phyloP scores from a whole-genome alignment of 345 rosid species.

The Streptanthus diversifolius region DNA sequence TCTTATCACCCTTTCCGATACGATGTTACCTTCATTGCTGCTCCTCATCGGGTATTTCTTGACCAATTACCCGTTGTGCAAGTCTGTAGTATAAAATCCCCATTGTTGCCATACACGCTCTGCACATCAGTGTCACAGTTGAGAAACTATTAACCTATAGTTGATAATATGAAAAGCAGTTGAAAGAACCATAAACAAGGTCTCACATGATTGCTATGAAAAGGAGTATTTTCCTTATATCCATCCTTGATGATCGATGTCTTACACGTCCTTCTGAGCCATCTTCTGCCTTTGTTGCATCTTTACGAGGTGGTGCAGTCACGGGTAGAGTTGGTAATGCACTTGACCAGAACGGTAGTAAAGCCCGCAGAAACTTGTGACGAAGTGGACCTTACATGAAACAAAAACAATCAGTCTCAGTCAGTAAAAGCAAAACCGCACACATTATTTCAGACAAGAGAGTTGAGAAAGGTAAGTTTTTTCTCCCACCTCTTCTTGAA shows the following conservation, averaged over 20 bases:
- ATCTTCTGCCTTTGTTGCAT: slow-evolving; percentile 60
- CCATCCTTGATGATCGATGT: slow-evolving; percentile 76
- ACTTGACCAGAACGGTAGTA: slow-evolving; percentile 98
- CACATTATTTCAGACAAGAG: slow-evolving; percentile 1
- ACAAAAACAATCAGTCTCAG: not conserved
- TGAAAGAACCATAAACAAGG: slow-evolving; percentile 1
- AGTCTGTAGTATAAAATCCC: slow-evolving; percentile 92
- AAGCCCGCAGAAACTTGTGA: slow-evolving; percentile 83
- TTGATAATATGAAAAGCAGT: not conserved
- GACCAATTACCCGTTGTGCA: slow-evolving; percentile 67
- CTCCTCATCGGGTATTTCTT: slow-evolving; percentile 51
- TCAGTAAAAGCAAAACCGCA: not conserved
- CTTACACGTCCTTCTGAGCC: slow-evolving; percentile 58
- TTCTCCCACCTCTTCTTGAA: slow-evolving; percentile 70
- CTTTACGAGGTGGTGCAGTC: slow-evolving; percentile 88
- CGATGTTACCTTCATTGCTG: slow-evolving; percentile 43
- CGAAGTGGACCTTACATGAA: slow-evolving; percentile 67
- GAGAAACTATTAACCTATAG: not conserved
- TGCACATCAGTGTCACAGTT: slow-evolving; percentile 34
- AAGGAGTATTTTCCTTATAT: slow-evolving; percentile 83
- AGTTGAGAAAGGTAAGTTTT: not conserved
- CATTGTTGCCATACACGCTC: slow-evolving; percentile 99
- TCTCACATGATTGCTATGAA: slow-evolving; percentile 85
- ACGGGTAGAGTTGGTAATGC: slow-evolving; percentile 95
- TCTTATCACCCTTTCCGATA: not conserved